A percentile compares a stretch with the other conserved stretches of the same genome.
phyloP scores from a whole-genome alignment of 1,284 basidiomycete genomes.

The Bjerkandera adusta region DNA sequence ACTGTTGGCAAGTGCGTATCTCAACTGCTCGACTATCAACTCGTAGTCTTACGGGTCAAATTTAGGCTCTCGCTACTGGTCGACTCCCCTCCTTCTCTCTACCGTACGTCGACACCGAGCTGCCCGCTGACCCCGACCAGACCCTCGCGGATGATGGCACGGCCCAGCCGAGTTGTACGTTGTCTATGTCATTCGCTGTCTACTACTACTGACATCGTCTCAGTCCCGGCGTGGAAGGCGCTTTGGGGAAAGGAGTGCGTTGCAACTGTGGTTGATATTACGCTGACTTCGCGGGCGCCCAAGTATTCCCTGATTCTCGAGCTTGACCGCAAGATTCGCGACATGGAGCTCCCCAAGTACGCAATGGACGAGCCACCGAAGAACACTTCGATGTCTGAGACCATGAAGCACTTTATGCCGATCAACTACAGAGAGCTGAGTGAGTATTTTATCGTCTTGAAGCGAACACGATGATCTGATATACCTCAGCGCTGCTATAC shows the following conservation, averaged over 20 bases:
- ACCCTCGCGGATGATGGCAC: constrained; percentile 27
- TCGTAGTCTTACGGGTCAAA: not conserved
- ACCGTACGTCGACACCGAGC: constrained; percentile 29
- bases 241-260: constrained; percentile 68
- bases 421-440: constrained; percentile 65
- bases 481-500: constrained; percentile 46
- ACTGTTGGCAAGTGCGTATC: constrained; percentile 33
- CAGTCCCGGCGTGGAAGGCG: constrained; percentile 73
- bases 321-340: constrained; percentile 30
- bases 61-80: constrained; percentile 29
- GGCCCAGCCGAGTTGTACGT: constrained; percentile 27
- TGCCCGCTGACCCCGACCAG: constrained; percentile 28
- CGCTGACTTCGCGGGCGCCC: constrained; percentile 61
- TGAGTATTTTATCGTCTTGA: constrained; percentile 29
- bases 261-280: constrained; percentile 61
- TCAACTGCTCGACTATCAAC: not conserved
- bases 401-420: constrained; percentile 47
- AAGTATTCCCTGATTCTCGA: constrained; percentile 37
- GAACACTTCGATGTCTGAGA: constrained; percentile 44
- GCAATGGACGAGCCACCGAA: constrained; percentile 34
- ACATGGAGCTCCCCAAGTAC: constrained; percentile 30
- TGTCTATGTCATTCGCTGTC: no score
- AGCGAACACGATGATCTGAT: not conserved
- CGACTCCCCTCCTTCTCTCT: constrained; percentile 28
- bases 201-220: not conserved